Base-by-base conservation (phyloP, 140 eudicot species). In the Stevia rebaudiana region DNA sequence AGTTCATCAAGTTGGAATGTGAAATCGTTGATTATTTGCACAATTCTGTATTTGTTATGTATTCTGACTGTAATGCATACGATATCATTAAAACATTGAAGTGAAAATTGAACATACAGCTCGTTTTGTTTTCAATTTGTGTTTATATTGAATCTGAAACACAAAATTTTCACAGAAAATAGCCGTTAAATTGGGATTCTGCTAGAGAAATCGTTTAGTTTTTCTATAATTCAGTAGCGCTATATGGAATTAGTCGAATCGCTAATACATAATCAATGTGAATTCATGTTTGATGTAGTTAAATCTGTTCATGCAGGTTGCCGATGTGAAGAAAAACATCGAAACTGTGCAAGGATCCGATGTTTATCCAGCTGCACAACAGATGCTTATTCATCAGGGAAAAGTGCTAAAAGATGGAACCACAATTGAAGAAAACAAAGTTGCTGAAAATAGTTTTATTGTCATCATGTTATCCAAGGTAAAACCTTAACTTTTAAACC, bases 381-480 rank as follows among this genome's bases (percentile, higher is more conserved):
- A 82, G 77, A 80, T 91, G 92, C 89, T 91, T 36, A 85, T 91
- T 18, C 78, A 87, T 74, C 89, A 85, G 64, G 98, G 98, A 12
- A 91, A 91, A 59, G 95, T 87, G 71, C 87, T 91, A 13, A 88
- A 87, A 82, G 95, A 91, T 85, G 86, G 65, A 55, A 87, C 92
- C 22, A 91, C 96, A 33, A 30, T 91, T 68, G 95, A 79, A 69
- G 98, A 85, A 68, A 87, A 91, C 51, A 81, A 83, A 65, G 92
- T 91, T 74, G 73, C 82, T 37, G 96, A 84, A 57, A 81, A 78
- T 48, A 82, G 87, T 73, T 91, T 84, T 70, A 74, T 91, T 5
- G 98, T 91, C 49, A 47, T 91, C 63, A 87, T 91, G 98, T 54
- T 91, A 63, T 55, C 82, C 0, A 91, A 91, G 96, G 98, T 87